phyloP scores from a whole-genome alignment of 176 grass and related monocot species.

The Ensete glaucum region DNA sequence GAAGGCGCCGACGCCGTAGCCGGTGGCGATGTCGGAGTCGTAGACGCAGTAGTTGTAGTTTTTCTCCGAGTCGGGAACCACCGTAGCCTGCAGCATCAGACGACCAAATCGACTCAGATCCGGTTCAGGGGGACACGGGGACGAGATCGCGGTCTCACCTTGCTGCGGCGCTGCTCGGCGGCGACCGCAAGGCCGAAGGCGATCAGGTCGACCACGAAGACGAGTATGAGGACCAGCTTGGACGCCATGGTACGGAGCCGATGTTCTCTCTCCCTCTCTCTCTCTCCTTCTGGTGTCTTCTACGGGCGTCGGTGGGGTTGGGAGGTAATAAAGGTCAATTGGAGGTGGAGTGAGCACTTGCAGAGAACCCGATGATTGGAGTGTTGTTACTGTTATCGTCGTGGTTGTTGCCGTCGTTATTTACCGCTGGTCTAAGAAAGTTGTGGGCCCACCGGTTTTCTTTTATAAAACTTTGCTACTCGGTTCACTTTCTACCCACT shows the following conservation, averaged over 20 bases:
- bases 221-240: slow-evolving; percentile 20
- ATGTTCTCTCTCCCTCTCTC: background rate
- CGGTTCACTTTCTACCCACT: too few species aligned
- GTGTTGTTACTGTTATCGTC: too few species aligned
- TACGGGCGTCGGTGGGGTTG: too few species aligned
- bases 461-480: too few species aligned
- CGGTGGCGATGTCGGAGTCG: slow-evolving; percentile 56
- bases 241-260: background rate
- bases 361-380: too few species aligned
- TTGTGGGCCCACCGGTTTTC: too few species aligned
- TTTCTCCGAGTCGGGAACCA: background rate
- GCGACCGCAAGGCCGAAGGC: slow-evolving; percentile 84
- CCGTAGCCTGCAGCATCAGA: slow-evolving; percentile 23
- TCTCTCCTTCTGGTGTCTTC: too few species aligned
- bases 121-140: background rate
- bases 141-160: slow-evolving; percentile 11
- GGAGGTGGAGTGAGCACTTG: too few species aligned
- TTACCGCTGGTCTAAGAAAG: too few species aligned
- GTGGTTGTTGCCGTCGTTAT: too few species aligned
- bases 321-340: too few species aligned
- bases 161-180: slow-evolving; percentile 74
- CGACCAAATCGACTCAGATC: background rate
- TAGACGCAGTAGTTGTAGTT: slow-evolving; percentile 48
- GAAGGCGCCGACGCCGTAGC: slow-evolving; percentile 55
- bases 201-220: slow-evolving; percentile 52